Base-by-base conservation (phyloP, 2,329 filamentous ascomycete genomes). In the Westerdykella aurantiaca region DNA sequence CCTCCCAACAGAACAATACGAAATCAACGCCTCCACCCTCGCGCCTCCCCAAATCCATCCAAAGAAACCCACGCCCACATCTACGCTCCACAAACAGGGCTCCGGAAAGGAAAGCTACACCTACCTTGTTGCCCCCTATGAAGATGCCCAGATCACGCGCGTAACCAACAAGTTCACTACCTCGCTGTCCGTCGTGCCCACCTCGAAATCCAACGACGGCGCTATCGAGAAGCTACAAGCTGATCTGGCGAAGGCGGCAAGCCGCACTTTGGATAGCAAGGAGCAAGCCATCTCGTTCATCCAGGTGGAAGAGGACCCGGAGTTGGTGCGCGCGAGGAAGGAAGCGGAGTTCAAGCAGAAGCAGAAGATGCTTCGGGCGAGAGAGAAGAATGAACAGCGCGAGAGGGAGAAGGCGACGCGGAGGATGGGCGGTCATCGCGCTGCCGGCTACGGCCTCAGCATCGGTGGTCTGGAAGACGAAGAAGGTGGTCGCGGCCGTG, bases 121-220 rank as follows among this genome's bases (percentile, higher is more conserved):
- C 55, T 91, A 90, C 58, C 79, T 87, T 6, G 83, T 83, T 2
- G 82, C 84, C 1, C 85, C 86, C 1, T 81, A 86, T 54, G 72
- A 86, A 46, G 75, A 77, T 22, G 83, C 81, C 37, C 81, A 82
- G 47, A 71, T 86, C 18, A 73, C 90, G 47, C 77, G 87, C 60
- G 79, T 86, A 7, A 82, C 88, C 13, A 85, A 86, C 46, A 87
- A 90, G 61, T 75, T 91, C 58, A 83, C 83, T 9, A 83, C 87
- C 49, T 81, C 85, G 48, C 82, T 86, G 57, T 81, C 76, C 5
- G 76, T 91, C 23, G 76, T 79, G 31, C 81, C 85, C 6, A 84
- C 83, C 56, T 78, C 81, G 57, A 76, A 78, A 38, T 76, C 82
- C 16, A 80, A 83, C 52, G 86, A 90, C 56, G 82, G 85, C 48